A percentile compares a stretch with the other conserved stretches of the same genome.
Conservation (phyloP, 2,329 filamentous ascomycete genomes). For the Penicillium rolfsii region DNA sequence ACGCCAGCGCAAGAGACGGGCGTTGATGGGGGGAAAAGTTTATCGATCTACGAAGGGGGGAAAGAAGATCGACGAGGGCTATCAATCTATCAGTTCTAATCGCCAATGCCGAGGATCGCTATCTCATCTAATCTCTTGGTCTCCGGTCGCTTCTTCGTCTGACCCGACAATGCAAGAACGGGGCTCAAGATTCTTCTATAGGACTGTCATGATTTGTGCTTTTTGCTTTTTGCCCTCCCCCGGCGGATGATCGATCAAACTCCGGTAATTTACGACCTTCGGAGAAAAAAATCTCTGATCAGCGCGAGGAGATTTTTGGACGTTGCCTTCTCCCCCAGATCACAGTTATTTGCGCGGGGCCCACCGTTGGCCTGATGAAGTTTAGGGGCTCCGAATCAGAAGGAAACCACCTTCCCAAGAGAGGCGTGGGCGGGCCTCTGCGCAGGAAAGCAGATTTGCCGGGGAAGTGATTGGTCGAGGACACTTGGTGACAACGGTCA, state of each 20-base stretch:
- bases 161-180: neutral
- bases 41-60: slow-evolving; percentile 34
- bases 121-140: slow-evolving; percentile 30
- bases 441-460: slow-evolving; percentile 35
- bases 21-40: slow-evolving; percentile 21
- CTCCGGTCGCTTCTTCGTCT: neutral
- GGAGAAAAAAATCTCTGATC: slow-evolving; percentile 10
- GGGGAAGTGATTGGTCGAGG: slow-evolving; percentile 26
- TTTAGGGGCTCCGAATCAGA: slow-evolving; percentile 28
- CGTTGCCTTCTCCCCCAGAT: slow-evolving; percentile 32
- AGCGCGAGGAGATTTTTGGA: neutral
- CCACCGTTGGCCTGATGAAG: slow-evolving; percentile 34
- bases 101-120: slow-evolving; percentile 20
- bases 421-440: slow-evolving; percentile 22
- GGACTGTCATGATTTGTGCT: neutral
- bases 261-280: neutral
- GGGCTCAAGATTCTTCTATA: neutral
- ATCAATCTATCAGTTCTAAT: slow-evolving; percentile 34
- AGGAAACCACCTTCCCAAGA: slow-evolving; percentile 28
- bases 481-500: slow-evolving; percentile 8
- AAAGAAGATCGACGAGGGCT: slow-evolving; percentile 25
- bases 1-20: slow-evolving; percentile 11
- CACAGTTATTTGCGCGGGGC: slow-evolving; percentile 26
- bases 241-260: neutral
- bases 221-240: neutral